Evolutionary conservation across 805 yeast genomes (phyloP).

Genomic region (Yamadazyma ubonensis): DNA sequence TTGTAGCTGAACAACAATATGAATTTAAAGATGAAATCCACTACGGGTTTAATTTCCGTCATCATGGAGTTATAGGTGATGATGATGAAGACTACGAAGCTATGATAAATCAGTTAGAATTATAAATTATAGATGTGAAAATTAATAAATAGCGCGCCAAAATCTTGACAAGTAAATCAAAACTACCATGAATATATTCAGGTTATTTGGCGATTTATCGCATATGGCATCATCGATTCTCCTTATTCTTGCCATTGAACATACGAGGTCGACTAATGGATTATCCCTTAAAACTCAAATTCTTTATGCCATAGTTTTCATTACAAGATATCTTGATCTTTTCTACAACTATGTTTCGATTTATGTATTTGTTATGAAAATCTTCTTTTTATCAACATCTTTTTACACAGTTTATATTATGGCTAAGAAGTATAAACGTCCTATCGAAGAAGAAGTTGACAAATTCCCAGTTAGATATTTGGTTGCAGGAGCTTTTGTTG

Average conservation of each 20-base stretch:
- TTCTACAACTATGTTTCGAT: slow-evolving; percentile 57
- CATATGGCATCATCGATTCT: slow-evolving; percentile 80
- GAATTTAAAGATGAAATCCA: slow-evolving; percentile 4
- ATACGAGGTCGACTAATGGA: slow-evolving; percentile 70
- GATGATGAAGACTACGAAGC: slow-evolving; percentile 24
- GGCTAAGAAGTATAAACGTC: slow-evolving; percentile 56
- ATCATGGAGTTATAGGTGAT: slow-evolving; percentile 12
- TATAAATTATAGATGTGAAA: slow-evolving; percentile 3
- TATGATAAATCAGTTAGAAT: slow-evolving; percentile 9
- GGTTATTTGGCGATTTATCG: slow-evolving; percentile 67
- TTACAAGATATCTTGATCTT: slow-evolving; percentile 40
- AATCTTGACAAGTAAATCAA: background rate
- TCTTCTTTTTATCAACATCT: slow-evolving; percentile 76
- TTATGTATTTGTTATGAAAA: slow-evolving; percentile 79
- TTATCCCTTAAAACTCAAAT: slow-evolving; percentile 86
- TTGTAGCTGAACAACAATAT: slow-evolving; percentile 11
- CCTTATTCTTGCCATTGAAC: slow-evolving; percentile 66
- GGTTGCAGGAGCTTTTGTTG: slow-evolving; percentile 56
- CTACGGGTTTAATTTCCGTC: slow-evolving; percentile 12
- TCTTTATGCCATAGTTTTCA: slow-evolving; percentile 53
- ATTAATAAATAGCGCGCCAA: background rate
- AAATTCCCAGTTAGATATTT: slow-evolving; percentile 75
- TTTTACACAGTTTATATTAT: slow-evolving; percentile 72
- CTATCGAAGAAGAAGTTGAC: slow-evolving; percentile 60
- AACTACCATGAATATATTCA: slow-evolving; percentile 39